A percentile compares a stretch with the other conserved stretches of the same genome.
These are phyloP conservation scores for Trypanosoma cruzi DNA, from an alignment of 208 protist species.

Conservation along the genomic window DNA sequence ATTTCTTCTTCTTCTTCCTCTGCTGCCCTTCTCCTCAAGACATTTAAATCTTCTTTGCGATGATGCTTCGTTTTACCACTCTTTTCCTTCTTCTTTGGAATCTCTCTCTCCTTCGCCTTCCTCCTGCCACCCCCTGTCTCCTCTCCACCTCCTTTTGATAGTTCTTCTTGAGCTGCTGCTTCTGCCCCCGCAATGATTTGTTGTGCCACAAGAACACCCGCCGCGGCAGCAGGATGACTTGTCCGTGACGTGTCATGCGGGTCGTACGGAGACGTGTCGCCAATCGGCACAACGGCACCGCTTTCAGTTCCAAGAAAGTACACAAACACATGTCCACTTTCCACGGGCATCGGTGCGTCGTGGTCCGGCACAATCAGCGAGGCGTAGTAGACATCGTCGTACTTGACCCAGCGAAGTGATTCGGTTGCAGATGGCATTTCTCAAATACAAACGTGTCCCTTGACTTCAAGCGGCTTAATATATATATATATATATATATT, in stretches of 20 bases:
- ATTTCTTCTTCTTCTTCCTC: conserved; percentile 15
- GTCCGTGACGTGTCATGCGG: conserved; percentile 45
- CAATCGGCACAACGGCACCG: conserved; percentile 51
- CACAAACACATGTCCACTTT: conserved; percentile 53
- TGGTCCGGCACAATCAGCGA: conserved; percentile 48
- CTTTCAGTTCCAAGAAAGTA: conserved; percentile 76
- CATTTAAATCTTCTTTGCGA: neutral
- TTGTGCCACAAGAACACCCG: conserved; percentile 54
- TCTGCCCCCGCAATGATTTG: conserved; percentile 48
- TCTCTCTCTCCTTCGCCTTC: conserved; percentile 1
- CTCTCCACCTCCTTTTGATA: neutral
- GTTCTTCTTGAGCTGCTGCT: neutral
- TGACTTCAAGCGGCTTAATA: neutral
- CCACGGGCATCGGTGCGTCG: conserved; percentile 38
- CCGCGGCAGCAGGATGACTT: conserved; percentile 49
- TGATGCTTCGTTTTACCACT: neutral
- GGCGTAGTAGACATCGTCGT: conserved; percentile 74
- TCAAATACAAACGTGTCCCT: no score
- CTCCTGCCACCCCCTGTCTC: no score
- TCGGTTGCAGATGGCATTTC: neutral
- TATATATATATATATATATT: conserved; percentile 1
- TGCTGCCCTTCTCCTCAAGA: neutral
- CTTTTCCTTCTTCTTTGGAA: conserved; percentile 21
- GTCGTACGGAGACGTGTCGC: conserved; percentile 62
- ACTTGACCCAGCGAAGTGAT: conserved; percentile 74